Conservation (phyloP, 2,329 filamentous ascomycete species). For the Colletotrichum melonis region DNA sequence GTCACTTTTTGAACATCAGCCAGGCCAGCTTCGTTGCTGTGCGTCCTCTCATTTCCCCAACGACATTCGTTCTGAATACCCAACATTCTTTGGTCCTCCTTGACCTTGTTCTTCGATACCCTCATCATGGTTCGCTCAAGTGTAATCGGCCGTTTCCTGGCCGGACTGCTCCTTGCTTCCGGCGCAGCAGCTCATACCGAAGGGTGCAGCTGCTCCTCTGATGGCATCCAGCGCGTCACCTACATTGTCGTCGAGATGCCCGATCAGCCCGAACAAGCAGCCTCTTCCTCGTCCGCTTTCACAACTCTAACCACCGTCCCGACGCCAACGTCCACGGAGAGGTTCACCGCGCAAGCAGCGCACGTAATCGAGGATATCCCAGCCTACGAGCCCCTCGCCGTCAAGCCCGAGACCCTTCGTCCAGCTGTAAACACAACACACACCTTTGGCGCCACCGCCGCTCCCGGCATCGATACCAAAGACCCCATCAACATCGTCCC, state of each 20-base stretch:
- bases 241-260: conserved; percentile 38
- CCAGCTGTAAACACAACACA: conserved; percentile 41
- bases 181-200: conserved; percentile 28
- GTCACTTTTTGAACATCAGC: not conserved
- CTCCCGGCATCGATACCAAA: conserved; percentile 25
- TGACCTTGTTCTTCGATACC: not conserved
- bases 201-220: conserved; percentile 30
- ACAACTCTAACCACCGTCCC: conserved; percentile 9
- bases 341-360: not conserved
- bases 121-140: conserved; percentile 25
- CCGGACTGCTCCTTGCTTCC: conserved; percentile 20
- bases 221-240: conserved; percentile 31
- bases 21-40: conserved; percentile 15
- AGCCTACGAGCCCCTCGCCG: conserved; percentile 13
- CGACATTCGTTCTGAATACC: not conserved
- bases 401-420: conserved; percentile 39
- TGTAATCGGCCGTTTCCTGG: conserved; percentile 20
- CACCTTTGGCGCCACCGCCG: conserved; percentile 34
- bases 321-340: not conserved
- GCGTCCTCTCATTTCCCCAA: conserved; percentile 23
- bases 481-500: conserved; percentile 38
- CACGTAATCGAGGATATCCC: conserved; percentile 23
- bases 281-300: not conserved
- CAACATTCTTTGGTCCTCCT: not conserved
- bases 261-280: conserved; percentile 22